Evolutionary conservation across 2,329 filamentous ascomycete species (phyloP).

Genomic region (Stylonectria norvegica): DNA sequence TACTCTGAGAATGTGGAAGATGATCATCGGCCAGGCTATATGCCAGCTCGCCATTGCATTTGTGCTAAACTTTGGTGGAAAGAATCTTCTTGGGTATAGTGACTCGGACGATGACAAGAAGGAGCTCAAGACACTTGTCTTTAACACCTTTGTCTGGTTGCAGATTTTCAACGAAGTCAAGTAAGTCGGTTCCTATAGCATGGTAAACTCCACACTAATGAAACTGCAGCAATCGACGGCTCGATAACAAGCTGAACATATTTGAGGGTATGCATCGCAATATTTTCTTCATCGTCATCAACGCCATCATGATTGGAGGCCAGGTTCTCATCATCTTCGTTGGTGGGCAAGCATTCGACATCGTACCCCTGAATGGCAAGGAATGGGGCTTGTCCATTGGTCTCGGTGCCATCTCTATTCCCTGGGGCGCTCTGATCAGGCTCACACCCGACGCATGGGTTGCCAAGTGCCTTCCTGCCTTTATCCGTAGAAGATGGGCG

Average conservation of each 20-base stretch:
- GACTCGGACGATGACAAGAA: slow-evolving; percentile 16
- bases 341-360: slow-evolving; percentile 71
- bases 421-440: slow-evolving; percentile 70
- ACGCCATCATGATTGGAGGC: slow-evolving; percentile 75
- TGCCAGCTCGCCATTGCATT: slow-evolving; percentile 58
- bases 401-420: slow-evolving; percentile 71
- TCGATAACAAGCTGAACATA: slow-evolving; percentile 86
- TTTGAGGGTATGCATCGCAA: slow-evolving; percentile 79
- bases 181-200: slow-evolving; percentile 10
- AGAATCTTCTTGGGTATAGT: slow-evolving; percentile 48
- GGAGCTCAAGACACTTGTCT: slow-evolving; percentile 58
- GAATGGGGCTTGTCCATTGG: slow-evolving; percentile 85
- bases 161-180: slow-evolving; percentile 71
- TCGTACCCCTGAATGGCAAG: slow-evolving; percentile 56
- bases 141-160: slow-evolving; percentile 71
- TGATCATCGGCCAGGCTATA: slow-evolving; percentile 60
- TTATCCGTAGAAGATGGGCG: slow-evolving; percentile 27
- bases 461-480: slow-evolving; percentile 26
- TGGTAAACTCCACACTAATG: not conserved
- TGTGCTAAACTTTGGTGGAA: slow-evolving; percentile 58
- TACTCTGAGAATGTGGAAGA: slow-evolving; percentile 64
- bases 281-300: slow-evolving; percentile 78
- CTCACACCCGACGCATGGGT: slow-evolving; percentile 64
- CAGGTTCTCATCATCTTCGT: slow-evolving; percentile 84
- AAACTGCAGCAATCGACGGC: slow-evolving; percentile 51